Evolutionary conservation across 371 early-diverging fungal species (phyloP).

Genomic region (Rhizopus microsporus): DNA sequence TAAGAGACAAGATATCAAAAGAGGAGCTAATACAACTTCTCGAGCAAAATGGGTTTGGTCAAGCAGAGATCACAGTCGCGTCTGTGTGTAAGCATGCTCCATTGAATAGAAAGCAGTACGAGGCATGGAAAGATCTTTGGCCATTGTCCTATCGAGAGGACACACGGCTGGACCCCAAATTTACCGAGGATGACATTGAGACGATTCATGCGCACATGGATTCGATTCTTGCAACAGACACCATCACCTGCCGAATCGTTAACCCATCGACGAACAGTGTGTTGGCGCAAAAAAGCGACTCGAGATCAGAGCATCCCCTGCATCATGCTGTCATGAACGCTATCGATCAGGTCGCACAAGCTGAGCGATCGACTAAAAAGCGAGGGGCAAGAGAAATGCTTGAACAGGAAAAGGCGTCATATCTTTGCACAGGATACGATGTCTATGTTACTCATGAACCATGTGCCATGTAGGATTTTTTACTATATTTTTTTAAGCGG

Average conservation of each 20-base stretch:
- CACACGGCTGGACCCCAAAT: conserved; percentile 52
- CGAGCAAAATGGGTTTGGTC: conserved; percentile 15
- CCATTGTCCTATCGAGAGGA: conserved; percentile 64
- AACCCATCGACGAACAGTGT: conserved; percentile 47
- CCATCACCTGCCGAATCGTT: conserved; percentile 39
- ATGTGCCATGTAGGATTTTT: conserved; percentile 59
- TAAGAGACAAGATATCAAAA: conserved; percentile 12
- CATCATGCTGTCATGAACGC: conserved; percentile 69
- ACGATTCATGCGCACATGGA: conserved; percentile 42
- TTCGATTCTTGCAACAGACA: conserved; percentile 25
- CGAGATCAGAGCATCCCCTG: conserved; percentile 53
- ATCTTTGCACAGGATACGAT: conserved; percentile 67
- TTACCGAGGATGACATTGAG: conserved; percentile 40
- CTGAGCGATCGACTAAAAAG: conserved; percentile 23
- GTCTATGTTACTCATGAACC: conserved; percentile 66
- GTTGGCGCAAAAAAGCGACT: conserved; percentile 50
- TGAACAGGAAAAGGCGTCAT: conserved; percentile 30
- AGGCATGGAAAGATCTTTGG: conserved; percentile 62
- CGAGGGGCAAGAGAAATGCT: conserved; percentile 24
- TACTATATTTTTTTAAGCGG: neutral
- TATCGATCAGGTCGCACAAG: conserved; percentile 49
- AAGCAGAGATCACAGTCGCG: conserved; percentile 24
- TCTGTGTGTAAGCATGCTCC: conserved; percentile 52
- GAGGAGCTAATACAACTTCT: conserved; percentile 16
- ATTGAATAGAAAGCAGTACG: conserved; percentile 56